These are phyloP conservation scores for Rhizophora apiculata DNA, from an alignment of 345 rosid species.

Conservation along the genomic window DNA sequence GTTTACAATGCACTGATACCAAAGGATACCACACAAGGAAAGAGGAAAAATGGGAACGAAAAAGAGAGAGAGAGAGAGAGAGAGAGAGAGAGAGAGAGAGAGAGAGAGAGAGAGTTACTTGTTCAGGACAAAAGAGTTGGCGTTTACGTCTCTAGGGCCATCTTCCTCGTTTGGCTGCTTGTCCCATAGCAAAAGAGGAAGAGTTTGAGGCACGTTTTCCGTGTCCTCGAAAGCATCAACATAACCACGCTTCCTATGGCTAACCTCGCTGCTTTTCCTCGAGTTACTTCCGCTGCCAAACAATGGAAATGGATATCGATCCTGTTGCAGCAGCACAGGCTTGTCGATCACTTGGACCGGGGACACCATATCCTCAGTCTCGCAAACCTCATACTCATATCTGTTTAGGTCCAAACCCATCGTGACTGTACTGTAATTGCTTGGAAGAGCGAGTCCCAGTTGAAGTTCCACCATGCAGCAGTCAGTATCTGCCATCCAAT, in stretches of 20 bases:
- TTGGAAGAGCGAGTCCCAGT: slow-evolving; percentile 42
- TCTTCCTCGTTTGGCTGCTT: slow-evolving; percentile 21
- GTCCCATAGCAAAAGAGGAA: slow-evolving; percentile 36
- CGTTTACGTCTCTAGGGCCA: slow-evolving; percentile 10
- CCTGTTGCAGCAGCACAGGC: neutral
- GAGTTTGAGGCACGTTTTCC: slow-evolving; percentile 21
- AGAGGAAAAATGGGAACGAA: neutral
- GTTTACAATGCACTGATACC: neutral
- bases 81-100: neutral
- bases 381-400: too few species aligned
- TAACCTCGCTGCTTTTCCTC: neutral
- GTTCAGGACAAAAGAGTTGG: slow-evolving; percentile 12
- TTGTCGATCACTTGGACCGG: too few species aligned
- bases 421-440: neutral
- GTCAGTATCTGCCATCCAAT: neutral
- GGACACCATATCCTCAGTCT: neutral
- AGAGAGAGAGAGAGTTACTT: neutral
- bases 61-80: neutral
- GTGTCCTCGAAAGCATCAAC: slow-evolving; percentile 19
- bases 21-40: neutral
- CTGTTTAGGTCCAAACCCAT: slow-evolving; percentile 1
- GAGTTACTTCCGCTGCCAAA: neutral
- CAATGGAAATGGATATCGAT: neutral
- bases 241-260: slow-evolving; percentile 21
- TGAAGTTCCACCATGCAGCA: slow-evolving; percentile 39